A percentile compares a stretch with the other conserved stretches of the same genome.
These are phyloP conservation scores for Xylaria sp. DNA, from an alignment of 2,329 filamentous ascomycete genomes.

Conservation along the genomic window DNA sequence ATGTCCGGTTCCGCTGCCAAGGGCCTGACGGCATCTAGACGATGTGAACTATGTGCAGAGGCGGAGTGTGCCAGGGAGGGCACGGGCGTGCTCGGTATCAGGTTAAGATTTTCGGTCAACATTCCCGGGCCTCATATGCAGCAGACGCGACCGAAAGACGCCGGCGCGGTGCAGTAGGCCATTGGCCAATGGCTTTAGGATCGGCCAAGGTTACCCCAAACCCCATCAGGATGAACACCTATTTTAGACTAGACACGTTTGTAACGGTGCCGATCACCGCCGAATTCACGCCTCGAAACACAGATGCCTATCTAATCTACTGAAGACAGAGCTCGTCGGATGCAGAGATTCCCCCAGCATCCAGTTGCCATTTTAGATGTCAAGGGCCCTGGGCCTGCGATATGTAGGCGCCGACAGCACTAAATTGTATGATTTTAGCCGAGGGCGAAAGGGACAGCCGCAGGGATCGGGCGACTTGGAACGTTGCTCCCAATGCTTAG, in stretches of 20 bases:
- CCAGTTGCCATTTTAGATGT: slow-evolving; percentile 4
- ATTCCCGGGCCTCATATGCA: slow-evolving; percentile 26
- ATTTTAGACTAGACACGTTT: slow-evolving; percentile 17
- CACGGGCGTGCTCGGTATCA: slow-evolving; percentile 23
- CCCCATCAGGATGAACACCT: slow-evolving; percentile 26
- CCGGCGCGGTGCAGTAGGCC: slow-evolving; percentile 38
- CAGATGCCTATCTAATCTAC: not conserved
- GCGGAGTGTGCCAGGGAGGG: slow-evolving; percentile 7
- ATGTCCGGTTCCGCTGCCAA: not conserved
- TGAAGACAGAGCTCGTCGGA: slow-evolving; percentile 5
- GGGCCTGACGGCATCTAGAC: not conserved
- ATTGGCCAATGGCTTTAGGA: slow-evolving; percentile 43
- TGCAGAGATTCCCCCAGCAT: slow-evolving; percentile 5
- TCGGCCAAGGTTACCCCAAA: slow-evolving; percentile 40
- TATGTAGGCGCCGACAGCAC: not conserved
- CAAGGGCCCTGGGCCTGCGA: not conserved
- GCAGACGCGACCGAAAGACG: slow-evolving; percentile 36
- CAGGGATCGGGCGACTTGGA: not conserved
- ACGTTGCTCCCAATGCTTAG: slow-evolving; percentile 4
- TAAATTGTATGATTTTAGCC: slow-evolving; percentile 17
- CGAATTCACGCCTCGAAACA: slow-evolving; percentile 10
- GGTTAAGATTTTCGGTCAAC: slow-evolving; percentile 25
- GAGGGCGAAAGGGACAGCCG: slow-evolving; percentile 1
- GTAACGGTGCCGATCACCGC: slow-evolving; percentile 18
- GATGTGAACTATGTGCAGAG: slow-evolving; percentile 8